A percentile compares a stretch with the other conserved stretches of the same genome.
Conservation (phyloP, 495 filamentous ascomycete genomes). For the Opeltia flavorubescens region DNA sequence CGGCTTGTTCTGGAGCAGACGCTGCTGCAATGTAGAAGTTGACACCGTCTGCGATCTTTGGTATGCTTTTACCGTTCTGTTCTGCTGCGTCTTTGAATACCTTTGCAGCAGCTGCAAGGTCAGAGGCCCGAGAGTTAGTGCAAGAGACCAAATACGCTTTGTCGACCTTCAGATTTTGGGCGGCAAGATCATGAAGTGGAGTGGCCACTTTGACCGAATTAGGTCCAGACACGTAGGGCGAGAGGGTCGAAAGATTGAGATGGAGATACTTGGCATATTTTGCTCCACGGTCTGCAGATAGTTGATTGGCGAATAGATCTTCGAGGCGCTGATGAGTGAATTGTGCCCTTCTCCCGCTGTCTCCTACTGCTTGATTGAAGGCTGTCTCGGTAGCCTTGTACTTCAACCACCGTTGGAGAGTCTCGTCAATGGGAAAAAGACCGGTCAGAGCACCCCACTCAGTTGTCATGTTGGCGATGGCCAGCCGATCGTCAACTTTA, state of each 20-base stretch:
- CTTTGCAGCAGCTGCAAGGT: conserved; percentile 67
- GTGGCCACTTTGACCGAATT: conserved; percentile 85
- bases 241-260: conserved; percentile 65
- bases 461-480: conserved; percentile 90
- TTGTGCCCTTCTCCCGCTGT: conserved; percentile 23
- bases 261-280: conserved; percentile 72
- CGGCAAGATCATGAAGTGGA: conserved; percentile 59
- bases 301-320: conserved; percentile 48
- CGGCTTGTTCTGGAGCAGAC: conserved; percentile 62
- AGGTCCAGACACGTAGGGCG: conserved; percentile 78
- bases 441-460: conserved; percentile 67
- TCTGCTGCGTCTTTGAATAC: conserved; percentile 71
- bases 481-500: conserved; percentile 60
- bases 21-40: conserved; percentile 89
- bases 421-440: conserved; percentile 70
- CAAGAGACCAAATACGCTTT: conserved; percentile 87
- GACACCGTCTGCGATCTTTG: conserved; percentile 68
- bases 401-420: conserved; percentile 62
- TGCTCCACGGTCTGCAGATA: conserved; percentile 62
- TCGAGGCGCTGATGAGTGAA: conserved; percentile 62
- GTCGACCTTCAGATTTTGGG: conserved; percentile 59
- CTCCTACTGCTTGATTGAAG: conserved; percentile 28
- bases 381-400: conserved; percentile 59
- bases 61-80: conserved; percentile 33
- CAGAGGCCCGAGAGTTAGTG: conserved; percentile 75